A percentile compares a stretch with the other conserved stretches of the same genome.
Evolutionary conservation across 176 grass and related monocot genomes (phyloP).

Genomic region (Triticum dicoccoides): DNA sequence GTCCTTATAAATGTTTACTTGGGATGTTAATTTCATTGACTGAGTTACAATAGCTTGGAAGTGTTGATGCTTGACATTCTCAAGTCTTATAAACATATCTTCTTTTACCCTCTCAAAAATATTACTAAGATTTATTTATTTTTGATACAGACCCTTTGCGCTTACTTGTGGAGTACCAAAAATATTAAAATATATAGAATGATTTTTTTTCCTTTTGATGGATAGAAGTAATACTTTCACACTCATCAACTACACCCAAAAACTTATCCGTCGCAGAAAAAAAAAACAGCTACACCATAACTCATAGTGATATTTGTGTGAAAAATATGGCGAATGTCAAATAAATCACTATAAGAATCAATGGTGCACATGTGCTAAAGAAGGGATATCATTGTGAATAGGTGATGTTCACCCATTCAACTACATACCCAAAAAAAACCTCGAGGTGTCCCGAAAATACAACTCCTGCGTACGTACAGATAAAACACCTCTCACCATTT

Average conservation of each 20-base stretch:
- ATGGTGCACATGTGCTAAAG: neutral
- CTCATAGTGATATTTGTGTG: neutral
- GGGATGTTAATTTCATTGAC: neutral
- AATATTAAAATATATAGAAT: neutral
- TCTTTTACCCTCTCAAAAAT: no score
- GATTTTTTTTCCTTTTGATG: neutral
- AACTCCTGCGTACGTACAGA: neutral
- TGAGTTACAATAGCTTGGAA: neutral
- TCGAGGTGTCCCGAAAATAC: neutral
- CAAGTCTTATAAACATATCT: no score
- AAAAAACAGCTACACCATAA: no score
- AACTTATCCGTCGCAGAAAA: neutral
- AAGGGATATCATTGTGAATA: neutral
- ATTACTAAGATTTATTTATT: neutral
- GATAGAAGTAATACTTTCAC: neutral
- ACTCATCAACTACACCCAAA: neutral
- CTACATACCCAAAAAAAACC: neutral
- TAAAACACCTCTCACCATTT: no score
- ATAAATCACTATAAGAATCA: neutral
- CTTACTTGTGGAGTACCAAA: neutral
- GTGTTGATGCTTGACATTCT: neutral
- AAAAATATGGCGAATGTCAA: neutral
- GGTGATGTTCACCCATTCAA: neutral
- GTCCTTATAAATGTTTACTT: neutral
- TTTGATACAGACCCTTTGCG: neutral